Conservation (phyloP, 2,329 filamentous ascomycete species). For the Venturiaceae sp. region DNA sequence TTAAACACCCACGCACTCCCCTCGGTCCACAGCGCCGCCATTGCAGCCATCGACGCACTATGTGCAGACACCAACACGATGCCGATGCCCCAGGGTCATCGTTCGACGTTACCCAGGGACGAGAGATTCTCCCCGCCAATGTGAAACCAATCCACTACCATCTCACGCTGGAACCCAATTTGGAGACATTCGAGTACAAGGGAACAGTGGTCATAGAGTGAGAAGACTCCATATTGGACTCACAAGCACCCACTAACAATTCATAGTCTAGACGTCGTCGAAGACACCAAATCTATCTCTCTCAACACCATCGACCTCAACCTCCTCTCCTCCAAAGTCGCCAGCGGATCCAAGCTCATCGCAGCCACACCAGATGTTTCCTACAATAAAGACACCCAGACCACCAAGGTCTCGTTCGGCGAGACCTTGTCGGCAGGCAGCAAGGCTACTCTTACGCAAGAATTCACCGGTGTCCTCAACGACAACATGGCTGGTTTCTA, state of each 20-base stretch:
- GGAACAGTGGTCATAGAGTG: conserved; percentile 77
- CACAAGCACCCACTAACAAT: neutral
- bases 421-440: conserved; percentile 62
- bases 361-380: conserved; percentile 57
- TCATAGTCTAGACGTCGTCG: conserved; percentile 65
- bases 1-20: conserved; percentile 12
- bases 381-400: conserved; percentile 71
- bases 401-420: conserved; percentile 70
- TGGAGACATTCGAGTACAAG: conserved; percentile 78
- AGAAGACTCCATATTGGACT: conserved; percentile 13
- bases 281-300: conserved; percentile 77
- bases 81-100: neutral
- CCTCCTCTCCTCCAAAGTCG: conserved; percentile 64
- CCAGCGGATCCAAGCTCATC: conserved; percentile 45
- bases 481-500: conserved; percentile 98
- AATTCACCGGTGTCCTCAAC: conserved; percentile 72
- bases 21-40: neutral
- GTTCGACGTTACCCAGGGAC: conserved; percentile 29
- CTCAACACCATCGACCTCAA: conserved; percentile 83
- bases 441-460: conserved; percentile 69
- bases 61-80: conserved; percentile 3
- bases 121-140: conserved; percentile 84
- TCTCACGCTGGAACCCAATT: conserved; percentile 82
- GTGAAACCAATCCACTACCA: conserved; percentile 90
- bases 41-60: conserved; percentile 3